Percentiles rank a stretch among this genome's conserved stretches.
Conservation (phyloP, 495 filamentous ascomycete species). For the Bryoglossum gracile region DNA sequence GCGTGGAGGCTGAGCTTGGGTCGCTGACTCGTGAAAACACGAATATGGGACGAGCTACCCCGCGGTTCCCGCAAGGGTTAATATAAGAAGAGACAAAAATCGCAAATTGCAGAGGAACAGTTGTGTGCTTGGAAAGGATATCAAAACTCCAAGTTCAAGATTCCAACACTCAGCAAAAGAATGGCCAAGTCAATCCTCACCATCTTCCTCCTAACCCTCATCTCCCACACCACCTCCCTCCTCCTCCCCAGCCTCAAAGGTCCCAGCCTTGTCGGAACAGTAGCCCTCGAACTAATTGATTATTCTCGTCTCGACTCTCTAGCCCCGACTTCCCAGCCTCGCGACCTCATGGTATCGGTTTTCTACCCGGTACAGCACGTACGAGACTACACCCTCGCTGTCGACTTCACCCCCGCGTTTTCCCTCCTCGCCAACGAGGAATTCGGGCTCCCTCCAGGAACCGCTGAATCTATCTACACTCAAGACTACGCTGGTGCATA, state of each 20-base stretch:
- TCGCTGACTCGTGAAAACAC: too few species aligned
- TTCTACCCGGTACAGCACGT: constrained; percentile 27
- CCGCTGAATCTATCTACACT: neutral
- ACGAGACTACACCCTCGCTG: neutral
- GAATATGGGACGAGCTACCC: too few species aligned
- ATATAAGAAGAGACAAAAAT: too few species aligned
- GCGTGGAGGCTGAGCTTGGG: too few species aligned
- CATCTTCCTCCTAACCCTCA: too few species aligned
- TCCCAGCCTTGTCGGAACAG: neutral
- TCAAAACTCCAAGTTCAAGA: too few species aligned
- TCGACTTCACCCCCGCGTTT: neutral
- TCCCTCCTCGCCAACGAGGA: neutral
- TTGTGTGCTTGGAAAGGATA: too few species aligned
- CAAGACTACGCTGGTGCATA: neutral
- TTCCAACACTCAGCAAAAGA: too few species aligned
- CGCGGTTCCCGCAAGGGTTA: too few species aligned
- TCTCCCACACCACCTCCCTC: too few species aligned
- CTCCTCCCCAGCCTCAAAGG: neutral
- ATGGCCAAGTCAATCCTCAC: too few species aligned
- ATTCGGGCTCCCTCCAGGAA: neutral
- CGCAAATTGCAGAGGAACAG: too few species aligned
- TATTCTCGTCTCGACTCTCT: constrained; percentile 27
- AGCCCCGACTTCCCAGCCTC: constrained; percentile 26
- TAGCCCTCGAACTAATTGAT: constrained; percentile 27
- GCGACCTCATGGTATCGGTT: constrained; percentile 31